phyloP scores from a whole-genome alignment of 331 rosid species.

The Malus hybrid region DNA sequence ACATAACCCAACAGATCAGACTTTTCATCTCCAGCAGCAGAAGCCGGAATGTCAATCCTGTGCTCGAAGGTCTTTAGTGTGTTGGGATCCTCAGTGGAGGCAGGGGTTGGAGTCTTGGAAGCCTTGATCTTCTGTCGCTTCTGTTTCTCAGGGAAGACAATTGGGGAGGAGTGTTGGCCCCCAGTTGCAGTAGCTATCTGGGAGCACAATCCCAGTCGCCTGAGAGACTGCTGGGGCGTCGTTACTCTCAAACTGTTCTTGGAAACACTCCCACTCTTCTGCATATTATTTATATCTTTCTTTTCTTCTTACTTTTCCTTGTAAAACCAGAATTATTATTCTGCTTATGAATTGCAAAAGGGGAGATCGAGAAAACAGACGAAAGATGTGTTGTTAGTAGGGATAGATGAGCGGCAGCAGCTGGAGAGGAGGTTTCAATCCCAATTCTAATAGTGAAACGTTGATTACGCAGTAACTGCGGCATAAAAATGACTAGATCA shows the following conservation, averaged over 20 bases:
- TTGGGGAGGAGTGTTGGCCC: conserved; percentile 83
- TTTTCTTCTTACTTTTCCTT: not conserved
- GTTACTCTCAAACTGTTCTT: conserved; percentile 58
- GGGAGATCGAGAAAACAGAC: not conserved
- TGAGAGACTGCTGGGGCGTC: conserved; percentile 71
- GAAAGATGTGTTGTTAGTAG: not conserved
- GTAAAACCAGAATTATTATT: not conserved
- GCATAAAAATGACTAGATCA: conserved; percentile 13
- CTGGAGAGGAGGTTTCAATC: not conserved
- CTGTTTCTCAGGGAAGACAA: conserved; percentile 95
- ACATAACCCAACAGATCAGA: conserved; percentile 81
- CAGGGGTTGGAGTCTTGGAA: conserved; percentile 29
- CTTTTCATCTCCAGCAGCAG: conserved; percentile 76
- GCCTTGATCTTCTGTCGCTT: conserved; percentile 68
- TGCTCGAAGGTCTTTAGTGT: conserved; percentile 63
- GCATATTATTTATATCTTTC: conserved; percentile 34
- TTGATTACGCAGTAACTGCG: conserved; percentile 1
- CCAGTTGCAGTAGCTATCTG: conserved; percentile 84
- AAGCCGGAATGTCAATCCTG: conserved; percentile 53
- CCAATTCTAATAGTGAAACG: not conserved
- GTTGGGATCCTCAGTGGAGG: conserved; percentile 37
- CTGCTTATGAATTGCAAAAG: not conserved
- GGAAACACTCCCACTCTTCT: conserved; percentile 57
- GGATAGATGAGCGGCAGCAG: not conserved
- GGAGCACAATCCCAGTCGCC: conserved; percentile 88